phyloP scores from a whole-genome alignment of 345 rosid species.

The Dipteronia dyeriana region DNA sequence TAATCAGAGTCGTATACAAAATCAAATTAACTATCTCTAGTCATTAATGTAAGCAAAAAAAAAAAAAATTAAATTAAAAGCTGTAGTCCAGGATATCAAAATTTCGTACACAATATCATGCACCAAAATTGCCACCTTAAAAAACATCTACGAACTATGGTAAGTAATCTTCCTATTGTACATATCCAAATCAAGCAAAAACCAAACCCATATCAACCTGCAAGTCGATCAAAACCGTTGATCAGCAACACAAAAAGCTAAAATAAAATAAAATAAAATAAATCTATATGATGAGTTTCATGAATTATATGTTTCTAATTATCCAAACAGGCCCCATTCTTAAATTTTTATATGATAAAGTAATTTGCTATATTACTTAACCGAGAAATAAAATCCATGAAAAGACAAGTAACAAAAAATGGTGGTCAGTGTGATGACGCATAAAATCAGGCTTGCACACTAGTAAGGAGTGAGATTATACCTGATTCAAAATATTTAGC shows the following conservation, averaged over 20 bases:
- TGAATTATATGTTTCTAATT: neutral
- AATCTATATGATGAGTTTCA: neutral
- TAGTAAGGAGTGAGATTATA: slow-evolving; percentile 7
- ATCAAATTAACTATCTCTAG: slow-evolving; percentile 25
- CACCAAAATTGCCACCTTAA: slow-evolving; percentile 36
- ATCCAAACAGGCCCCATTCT: too few species aligned
- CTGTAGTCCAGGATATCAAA: slow-evolving; percentile 30
- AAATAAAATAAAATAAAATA: neutral
- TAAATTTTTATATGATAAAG: neutral
- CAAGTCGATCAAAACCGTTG: slow-evolving; percentile 18
- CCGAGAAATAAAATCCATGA: neutral
- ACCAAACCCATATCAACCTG: slow-evolving; percentile 26
- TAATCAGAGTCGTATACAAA: slow-evolving; percentile 29
- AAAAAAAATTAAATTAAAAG: slow-evolving; percentile 12
- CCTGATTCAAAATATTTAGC: slow-evolving; percentile 26
- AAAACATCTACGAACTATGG: slow-evolving; percentile 12
- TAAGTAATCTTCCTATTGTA: slow-evolving; percentile 15
- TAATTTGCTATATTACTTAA: neutral
- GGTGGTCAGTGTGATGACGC: neutral
- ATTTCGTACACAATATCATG: slow-evolving; percentile 24
- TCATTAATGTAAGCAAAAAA: slow-evolving; percentile 6
- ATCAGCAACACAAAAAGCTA: slow-evolving; percentile 11
- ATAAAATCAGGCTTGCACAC: neutral
- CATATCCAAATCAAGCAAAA: slow-evolving; percentile 27
- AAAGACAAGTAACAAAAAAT: neutral